Conservation (phyloP, 768 basidiomycete species). For the Bullera alba region DNA sequence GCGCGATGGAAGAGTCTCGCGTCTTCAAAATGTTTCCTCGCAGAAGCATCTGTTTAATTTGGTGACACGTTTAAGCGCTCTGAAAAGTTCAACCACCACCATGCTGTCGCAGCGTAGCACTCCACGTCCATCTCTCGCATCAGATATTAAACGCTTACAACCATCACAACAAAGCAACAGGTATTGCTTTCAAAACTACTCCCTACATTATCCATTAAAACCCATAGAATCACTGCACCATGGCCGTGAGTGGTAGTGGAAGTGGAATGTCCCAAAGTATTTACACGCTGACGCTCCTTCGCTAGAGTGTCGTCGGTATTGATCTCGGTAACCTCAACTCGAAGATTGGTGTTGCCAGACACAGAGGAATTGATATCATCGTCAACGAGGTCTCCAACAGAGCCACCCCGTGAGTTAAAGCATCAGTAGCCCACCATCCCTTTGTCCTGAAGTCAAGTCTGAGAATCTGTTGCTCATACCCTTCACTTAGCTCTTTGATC, state of each 20-base stretch:
- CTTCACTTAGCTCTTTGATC: constrained; percentile 67
- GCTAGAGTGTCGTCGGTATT: constrained; percentile 70
- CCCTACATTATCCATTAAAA: background rate
- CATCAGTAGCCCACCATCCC: background rate
- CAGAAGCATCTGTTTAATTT: too few relatives aligned
- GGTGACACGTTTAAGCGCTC: too few relatives aligned
- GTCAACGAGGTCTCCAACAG: constrained; percentile 96
- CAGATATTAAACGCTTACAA: too few relatives aligned
- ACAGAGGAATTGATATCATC: constrained; percentile 97
- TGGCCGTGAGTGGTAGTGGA: constrained; percentile 1
- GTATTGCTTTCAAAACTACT: background rate
- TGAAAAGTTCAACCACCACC: too few relatives aligned
- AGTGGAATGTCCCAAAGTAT: background rate
- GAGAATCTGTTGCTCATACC: background rate
- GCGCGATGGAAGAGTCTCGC: too few relatives aligned
- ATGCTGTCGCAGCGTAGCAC: too few relatives aligned
- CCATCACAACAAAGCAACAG: too few relatives aligned
- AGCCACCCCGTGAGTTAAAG: constrained; percentile 71
- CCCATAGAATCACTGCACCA: background rate
- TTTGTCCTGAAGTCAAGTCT: too few relatives aligned
- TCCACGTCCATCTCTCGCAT: too few relatives aligned
- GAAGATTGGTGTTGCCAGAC: constrained; percentile 93
- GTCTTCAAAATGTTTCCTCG: too few relatives aligned
- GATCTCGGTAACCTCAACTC: constrained; percentile 86
- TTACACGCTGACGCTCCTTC: background rate